Conservation (phyloP, 1,139 yeast genomes). For the Geotrichum citri-aurantii region DNA sequence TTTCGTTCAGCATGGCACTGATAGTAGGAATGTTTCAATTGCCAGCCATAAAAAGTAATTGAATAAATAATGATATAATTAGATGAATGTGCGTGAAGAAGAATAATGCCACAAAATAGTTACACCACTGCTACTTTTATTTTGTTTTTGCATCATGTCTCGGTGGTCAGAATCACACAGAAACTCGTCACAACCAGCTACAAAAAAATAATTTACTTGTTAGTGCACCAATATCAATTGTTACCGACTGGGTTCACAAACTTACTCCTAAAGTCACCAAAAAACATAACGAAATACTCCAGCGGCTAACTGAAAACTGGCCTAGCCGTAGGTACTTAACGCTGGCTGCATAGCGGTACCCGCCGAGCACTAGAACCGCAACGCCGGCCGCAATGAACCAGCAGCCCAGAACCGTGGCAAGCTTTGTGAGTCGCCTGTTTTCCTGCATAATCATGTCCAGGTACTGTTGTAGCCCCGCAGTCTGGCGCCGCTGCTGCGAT, state of each 20-base stretch:
- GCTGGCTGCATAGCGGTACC: slow-evolving; percentile 41
- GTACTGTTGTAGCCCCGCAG: slow-evolving; percentile 14
- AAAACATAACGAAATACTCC: slow-evolving; percentile 36
- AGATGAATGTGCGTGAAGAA: no score
- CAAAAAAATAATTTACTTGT: neutral
- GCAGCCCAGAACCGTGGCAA: slow-evolving; percentile 32
- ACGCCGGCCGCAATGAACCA: slow-evolving; percentile 42
- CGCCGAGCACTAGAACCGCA: slow-evolving; percentile 40
- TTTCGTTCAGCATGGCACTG: neutral
- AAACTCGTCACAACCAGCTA: slow-evolving; percentile 15
- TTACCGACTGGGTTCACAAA: slow-evolving; percentile 13
- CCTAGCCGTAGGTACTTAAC: slow-evolving; percentile 44
- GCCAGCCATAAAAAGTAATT: neutral
- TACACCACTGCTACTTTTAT: no score
- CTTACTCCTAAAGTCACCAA: slow-evolving; percentile 37
- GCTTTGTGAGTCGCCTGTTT: slow-evolving; percentile 20
- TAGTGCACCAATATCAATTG: neutral
- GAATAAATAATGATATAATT: neutral
- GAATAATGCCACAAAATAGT: no score
- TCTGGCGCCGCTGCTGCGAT: neutral
- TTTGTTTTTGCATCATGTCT: no score
- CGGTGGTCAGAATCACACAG: slow-evolving; percentile 9
- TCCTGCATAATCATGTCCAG: slow-evolving; percentile 2
- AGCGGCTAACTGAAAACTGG: slow-evolving; percentile 47
- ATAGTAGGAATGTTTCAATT: neutral